Conservation (phyloP, 2,329 filamentous ascomycete genomes). For the Nakataea oryzae region DNA sequence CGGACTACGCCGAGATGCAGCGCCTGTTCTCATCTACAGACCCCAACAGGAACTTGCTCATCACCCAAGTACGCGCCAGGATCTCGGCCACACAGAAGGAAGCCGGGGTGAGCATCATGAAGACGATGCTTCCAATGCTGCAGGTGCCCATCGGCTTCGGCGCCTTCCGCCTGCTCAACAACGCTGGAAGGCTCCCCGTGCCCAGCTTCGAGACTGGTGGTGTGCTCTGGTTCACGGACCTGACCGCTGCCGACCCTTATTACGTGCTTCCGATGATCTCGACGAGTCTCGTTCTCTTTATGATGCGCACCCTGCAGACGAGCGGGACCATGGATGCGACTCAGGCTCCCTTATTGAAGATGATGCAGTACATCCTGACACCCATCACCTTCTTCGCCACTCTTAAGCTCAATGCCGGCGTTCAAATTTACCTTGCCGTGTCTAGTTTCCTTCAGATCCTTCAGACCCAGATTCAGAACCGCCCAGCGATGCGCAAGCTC, state of each 20-base stretch:
- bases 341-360: slow-evolving; percentile 18
- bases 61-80: not conserved
- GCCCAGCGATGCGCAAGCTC: slow-evolving; percentile 22
- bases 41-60: not conserved
- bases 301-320: slow-evolving; percentile 9
- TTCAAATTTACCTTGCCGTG: slow-evolving; percentile 54
- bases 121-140: slow-evolving; percentile 43
- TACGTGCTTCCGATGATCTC: slow-evolving; percentile 61
- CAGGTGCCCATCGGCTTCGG: slow-evolving; percentile 65
- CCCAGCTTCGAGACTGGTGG: slow-evolving; percentile 65
- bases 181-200: slow-evolving; percentile 69
- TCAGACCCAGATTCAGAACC: slow-evolving; percentile 35
- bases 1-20: slow-evolving; percentile 35
- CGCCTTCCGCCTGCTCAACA: slow-evolving; percentile 65
- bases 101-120: slow-evolving; percentile 41
- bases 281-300: slow-evolving; percentile 33
- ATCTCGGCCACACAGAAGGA: slow-evolving; percentile 26
- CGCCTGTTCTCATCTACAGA: not conserved
- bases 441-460: slow-evolving; percentile 23
- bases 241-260: slow-evolving; percentile 67
- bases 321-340: slow-evolving; percentile 23
- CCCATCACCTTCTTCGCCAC: slow-evolving; percentile 32
- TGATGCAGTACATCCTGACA: slow-evolving; percentile 22
- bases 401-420: slow-evolving; percentile 28
- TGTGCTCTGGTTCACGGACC: slow-evolving; percentile 66